A percentile compares a stretch with the other conserved stretches of the same genome.
These are phyloP conservation scores for Arctostaphylos glauca DNA, from an alignment of 148 eudicot species.

Conservation along the genomic window DNA sequence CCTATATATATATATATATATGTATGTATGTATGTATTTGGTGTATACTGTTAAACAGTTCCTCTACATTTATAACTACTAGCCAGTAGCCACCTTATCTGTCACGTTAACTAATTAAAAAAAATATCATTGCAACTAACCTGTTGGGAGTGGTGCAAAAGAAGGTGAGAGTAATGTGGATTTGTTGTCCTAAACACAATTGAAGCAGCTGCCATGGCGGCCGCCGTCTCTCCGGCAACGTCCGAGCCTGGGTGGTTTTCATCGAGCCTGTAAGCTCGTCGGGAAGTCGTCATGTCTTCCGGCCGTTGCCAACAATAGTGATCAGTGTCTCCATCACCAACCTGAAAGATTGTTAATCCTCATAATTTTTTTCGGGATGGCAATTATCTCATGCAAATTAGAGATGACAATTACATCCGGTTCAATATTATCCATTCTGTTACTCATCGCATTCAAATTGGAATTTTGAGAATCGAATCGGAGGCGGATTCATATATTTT, in stretches of 20 bases:
- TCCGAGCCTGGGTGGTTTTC: conserved; percentile 72
- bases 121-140: conserved; percentile 18
- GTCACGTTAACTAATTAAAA: background rate
- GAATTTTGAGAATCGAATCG: no score
- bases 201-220: conserved; percentile 80
- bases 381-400: no score
- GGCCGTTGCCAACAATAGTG: conserved; percentile 90
- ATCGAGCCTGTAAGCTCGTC: conserved; percentile 70
- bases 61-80: background rate
- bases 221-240: conserved; percentile 79
- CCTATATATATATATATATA: no score
- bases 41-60: background rate
- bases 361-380: background rate
- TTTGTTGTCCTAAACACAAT: conserved; percentile 62
- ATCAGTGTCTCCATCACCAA: conserved; percentile 79
- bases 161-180: conserved; percentile 59
- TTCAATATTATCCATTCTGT: no score
- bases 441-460: no score
- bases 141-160: conserved; percentile 73
- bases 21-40: background rate
- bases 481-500: no score
- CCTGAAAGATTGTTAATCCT: conserved; percentile 25
- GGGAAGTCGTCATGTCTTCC: conserved; percentile 86
- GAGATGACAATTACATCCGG: no score
- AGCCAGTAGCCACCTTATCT: background rate